Evolutionary conservation across 495 filamentous ascomycete genomes (phyloP), one percentile per base, ranked within the genome.

Genomic region (Coniosporium apollinis): DNA sequence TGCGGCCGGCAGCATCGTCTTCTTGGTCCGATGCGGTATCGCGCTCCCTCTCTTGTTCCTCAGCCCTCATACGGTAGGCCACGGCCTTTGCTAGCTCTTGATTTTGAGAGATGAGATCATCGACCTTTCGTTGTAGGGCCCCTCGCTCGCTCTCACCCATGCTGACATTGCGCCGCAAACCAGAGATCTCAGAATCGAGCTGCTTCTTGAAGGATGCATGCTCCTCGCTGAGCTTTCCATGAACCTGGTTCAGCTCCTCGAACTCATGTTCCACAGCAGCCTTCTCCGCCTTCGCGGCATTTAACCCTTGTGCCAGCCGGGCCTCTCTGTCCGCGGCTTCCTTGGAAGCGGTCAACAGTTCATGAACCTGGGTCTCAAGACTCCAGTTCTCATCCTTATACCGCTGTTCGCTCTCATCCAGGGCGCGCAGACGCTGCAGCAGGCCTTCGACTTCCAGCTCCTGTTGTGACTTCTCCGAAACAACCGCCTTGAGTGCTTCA

Each of bases 331-430:
- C 82, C 5, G 73, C 65, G 0, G 77, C 67, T 7, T 89, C 84
- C 48, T 70, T 76, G 30, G 69, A 62, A 11, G 66, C 56, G 5
- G 79, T 69, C 41, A 77, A 64, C 18, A 85, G 61, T 35, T 94
- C 85, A 38, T 91, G 89, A 18, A 82, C 70, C 45, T 79, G 76
- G 1, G 84, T 84, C 57, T 94, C 89, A 28, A 97, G 66, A 41
- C 77, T 81, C 89, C 89, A 97, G 49, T 96, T 97, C 51, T 93
- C 87, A 50, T 97, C 89, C 54, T 94, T 96, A 55, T 86, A 92
- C 13, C 81, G 73, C 52, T 84, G 78, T 58, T 97, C 89, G 47
- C 79, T 91, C 54, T 96, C 89, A 47, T 94, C 85, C 22, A 96
- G 61, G 5, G 64, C 65, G 46, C 77, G 77, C 31, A 94, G 63